A percentile compares a stretch with the other conserved stretches of the same genome.
phyloP scores from a whole-genome alignment of 441 rosid species.

The Erodium texanum region DNA sequence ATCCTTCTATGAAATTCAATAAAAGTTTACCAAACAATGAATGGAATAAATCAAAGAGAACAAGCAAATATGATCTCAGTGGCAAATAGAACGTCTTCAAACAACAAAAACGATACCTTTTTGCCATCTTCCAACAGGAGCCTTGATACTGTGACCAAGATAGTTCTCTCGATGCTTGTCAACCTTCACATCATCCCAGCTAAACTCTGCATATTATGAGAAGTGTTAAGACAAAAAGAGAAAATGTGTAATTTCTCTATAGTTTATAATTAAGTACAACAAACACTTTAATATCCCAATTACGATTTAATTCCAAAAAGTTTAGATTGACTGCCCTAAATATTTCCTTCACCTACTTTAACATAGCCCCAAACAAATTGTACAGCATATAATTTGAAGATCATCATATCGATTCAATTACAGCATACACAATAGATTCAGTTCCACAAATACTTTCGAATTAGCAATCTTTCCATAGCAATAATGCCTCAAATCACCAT shows the following conservation, averaged over 20 bases:
- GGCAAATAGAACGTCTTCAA: background rate
- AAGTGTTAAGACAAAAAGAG: background rate
- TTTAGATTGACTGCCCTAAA: background rate
- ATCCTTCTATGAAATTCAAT: background rate
- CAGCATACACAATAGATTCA: background rate
- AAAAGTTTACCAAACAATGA: background rate
- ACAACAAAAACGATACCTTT: conserved; percentile 47
- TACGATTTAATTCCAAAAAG: too few species aligned
- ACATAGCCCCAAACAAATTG: background rate
- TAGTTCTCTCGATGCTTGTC: conserved; percentile 92
- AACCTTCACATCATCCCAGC: conserved; percentile 90
- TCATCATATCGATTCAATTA: background rate
- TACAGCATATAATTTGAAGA: background rate
- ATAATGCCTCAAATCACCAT: background rate
- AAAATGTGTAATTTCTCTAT: too few species aligned
- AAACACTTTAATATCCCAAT: too few species aligned
- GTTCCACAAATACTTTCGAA: background rate
- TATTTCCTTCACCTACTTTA: background rate
- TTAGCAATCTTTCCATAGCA: background rate
- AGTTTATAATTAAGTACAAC: too few species aligned
- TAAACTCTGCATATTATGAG: conserved; percentile 57
- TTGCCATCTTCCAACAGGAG: conserved; percentile 97
- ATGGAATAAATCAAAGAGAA: background rate
- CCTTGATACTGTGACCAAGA: conserved; percentile 88
- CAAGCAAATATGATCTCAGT: background rate